Evolutionary conservation across 352 stramenopile species (phyloP), one percentile per base, ranked within the genome.

Genomic region (Pythium dissimile): DNA sequence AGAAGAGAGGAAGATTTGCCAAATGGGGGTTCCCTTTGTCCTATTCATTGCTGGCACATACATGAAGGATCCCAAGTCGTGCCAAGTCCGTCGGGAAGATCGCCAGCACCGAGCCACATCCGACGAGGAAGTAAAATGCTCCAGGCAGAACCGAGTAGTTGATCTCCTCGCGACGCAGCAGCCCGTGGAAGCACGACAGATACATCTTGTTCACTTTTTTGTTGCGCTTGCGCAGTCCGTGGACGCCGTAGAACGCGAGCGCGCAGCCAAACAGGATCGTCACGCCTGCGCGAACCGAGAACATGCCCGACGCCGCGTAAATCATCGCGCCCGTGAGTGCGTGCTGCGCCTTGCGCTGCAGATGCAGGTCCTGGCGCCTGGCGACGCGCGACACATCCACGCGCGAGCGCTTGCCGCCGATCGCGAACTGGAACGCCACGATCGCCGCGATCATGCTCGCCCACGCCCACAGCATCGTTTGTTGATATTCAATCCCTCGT

Each of bases 121-220:
- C 77, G 16, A 85, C 53, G 12, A 88, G 51, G 62, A 88, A 88
- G 60, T 83, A 88, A 53, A 75, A 85, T 12, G 75, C 75, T 11
- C 75, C 75, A 0, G 77, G 77, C n/a, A 88, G 20, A 4, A 62
- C 67, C 0, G 54, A 28, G 47, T 60, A 55, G 5, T 59, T 50
- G 13, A 81, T 64, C 48, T 88, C 77, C 38, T 80, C 47, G n/a
- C 64, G 64, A 13, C 77, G 71, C 45, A 88, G 35, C 21, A 88
- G 73, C 31, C 56, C 64, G 11, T 58, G 38, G 41, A 88, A 85
- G 27, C 59, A 67, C 34, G 55, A 46, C 57, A 85, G 21, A 34
- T 84, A 88, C 3, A 68, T 37, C 16, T 47, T 27, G 46, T 88
- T 62, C 7, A 82, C 56, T 0, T 53, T 51, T 15, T 62, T 32